Conservation (phyloP, 2,329 filamentous ascomycete species). For the Colletotrichum sp. region DNA sequence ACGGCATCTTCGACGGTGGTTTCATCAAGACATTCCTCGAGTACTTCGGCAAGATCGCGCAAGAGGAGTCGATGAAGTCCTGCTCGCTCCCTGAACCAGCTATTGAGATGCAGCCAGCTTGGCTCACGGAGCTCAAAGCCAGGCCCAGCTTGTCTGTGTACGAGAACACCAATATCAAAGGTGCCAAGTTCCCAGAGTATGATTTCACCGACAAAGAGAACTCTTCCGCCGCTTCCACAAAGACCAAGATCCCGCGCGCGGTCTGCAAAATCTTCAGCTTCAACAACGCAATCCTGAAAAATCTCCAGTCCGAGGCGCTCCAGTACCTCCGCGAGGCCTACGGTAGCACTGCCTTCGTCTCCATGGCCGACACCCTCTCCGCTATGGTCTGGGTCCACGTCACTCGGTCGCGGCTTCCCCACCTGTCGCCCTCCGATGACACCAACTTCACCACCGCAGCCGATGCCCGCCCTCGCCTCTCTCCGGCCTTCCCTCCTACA, state of each 20-base stretch:
- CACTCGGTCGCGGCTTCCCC: neutral
- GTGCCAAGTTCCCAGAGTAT: neutral
- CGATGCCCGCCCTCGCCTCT: neutral
- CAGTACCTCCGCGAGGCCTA: neutral
- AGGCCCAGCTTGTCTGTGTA: neutral
- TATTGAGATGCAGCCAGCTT: neutral
- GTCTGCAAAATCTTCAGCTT: neutral
- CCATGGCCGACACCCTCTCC: neutral
- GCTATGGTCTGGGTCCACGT: slow-evolving; percentile 5
- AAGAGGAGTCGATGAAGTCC: neutral
- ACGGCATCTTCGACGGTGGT: slow-evolving; percentile 31
- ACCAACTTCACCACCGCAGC: neutral
- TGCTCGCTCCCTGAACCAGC: too few relatives aligned
- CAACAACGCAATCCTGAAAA: neutral
- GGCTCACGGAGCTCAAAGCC: neutral
- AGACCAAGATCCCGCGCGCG: neutral
- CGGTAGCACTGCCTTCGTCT: neutral
- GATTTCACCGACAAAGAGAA: neutral
- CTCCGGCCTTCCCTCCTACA: neutral
- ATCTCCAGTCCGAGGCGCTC: neutral
- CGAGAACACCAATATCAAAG: neutral
- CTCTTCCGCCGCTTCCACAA: neutral
- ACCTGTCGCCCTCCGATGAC: neutral
- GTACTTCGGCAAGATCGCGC: neutral
- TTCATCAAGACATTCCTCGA: slow-evolving; percentile 9